A percentile compares a stretch with the other conserved stretches of the same genome.
Conservation (phyloP, 2,329 filamentous ascomycete species). For the Juglanconis oblonga region DNA sequence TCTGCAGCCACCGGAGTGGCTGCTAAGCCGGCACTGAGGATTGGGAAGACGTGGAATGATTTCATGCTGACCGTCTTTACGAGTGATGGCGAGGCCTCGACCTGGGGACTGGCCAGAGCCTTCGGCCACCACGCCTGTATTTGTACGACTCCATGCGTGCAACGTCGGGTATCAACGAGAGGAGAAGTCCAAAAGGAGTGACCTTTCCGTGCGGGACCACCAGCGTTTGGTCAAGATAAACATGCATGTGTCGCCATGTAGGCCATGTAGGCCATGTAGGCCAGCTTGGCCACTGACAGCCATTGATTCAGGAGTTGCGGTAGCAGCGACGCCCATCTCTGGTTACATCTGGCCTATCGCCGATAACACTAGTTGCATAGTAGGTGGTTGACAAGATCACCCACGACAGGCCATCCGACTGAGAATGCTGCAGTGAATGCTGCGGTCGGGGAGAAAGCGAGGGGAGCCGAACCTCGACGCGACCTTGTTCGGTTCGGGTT, state of each 20-base stretch:
- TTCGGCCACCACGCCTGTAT: not conserved
- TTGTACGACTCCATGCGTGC: not conserved
- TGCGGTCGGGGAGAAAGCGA: not conserved
- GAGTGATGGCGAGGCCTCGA: not conserved
- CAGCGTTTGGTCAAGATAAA: not conserved
- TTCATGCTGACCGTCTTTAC: not conserved
- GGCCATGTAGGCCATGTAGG: not conserved
- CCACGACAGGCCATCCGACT: not conserved
- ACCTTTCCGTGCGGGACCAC: not conserved
- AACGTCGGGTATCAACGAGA: not conserved
- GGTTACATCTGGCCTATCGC: constrained; percentile 1
- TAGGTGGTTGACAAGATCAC: not conserved
- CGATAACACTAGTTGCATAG: not conserved
- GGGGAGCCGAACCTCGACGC: not conserved
- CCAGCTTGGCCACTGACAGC: not conserved
- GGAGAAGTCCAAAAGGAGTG: not conserved
- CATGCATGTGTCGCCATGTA: not conserved
- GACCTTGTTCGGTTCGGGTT: not conserved
- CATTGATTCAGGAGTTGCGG: not conserved
- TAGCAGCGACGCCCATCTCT: not conserved
- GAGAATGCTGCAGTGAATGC: not conserved
- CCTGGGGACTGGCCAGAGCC: not conserved
- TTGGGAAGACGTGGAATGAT: not conserved
- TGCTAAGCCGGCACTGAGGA: not conserved
- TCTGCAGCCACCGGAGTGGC: not conserved